Conservation (phyloP, 2,329 filamentous ascomycete species). For the Ophiostoma novo-ulmi region DNA sequence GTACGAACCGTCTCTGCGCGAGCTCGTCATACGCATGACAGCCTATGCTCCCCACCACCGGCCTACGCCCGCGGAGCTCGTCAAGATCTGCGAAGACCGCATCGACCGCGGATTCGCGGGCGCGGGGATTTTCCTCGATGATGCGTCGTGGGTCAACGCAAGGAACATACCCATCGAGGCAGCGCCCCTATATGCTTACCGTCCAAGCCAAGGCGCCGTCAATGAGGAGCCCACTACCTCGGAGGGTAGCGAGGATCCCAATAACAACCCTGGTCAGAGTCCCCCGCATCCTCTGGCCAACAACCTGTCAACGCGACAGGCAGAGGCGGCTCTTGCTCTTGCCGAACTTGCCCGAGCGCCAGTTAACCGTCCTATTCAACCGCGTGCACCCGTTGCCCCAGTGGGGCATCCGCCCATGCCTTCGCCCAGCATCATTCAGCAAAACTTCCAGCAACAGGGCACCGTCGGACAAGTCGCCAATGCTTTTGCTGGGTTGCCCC, state of each 20-base stretch:
- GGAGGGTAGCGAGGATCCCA: not conserved
- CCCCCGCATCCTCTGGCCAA: too few relatives aligned
- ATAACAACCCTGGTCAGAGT: too few relatives aligned
- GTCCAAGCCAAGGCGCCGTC: not conserved
- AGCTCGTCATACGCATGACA: slow-evolving; percentile 23
- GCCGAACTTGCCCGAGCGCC: not conserved
- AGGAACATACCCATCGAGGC: not conserved
- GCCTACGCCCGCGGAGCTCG: slow-evolving; percentile 21
- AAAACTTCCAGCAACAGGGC: not conserved
- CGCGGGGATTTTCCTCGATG: not conserved
- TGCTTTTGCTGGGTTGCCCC: not conserved
- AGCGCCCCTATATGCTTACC: not conserved
- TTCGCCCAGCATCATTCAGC: not conserved
- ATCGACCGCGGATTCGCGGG: not conserved
- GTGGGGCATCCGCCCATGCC: not conserved
- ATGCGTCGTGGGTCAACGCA: not conserved
- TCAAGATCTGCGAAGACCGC: not conserved
- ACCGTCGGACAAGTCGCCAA: not conserved
- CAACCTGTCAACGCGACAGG: not conserved
- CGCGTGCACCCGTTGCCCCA: not conserved
- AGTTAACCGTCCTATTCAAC: not conserved
- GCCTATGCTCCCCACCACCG: slow-evolving; percentile 21
- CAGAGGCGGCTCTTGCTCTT: not conserved
- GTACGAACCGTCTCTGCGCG: slow-evolving; percentile 16
- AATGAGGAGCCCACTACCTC: not conserved